phyloP scores from a whole-genome alignment of 2,329 filamentous ascomycete species.

The Coccinonectria pachysandricola region DNA sequence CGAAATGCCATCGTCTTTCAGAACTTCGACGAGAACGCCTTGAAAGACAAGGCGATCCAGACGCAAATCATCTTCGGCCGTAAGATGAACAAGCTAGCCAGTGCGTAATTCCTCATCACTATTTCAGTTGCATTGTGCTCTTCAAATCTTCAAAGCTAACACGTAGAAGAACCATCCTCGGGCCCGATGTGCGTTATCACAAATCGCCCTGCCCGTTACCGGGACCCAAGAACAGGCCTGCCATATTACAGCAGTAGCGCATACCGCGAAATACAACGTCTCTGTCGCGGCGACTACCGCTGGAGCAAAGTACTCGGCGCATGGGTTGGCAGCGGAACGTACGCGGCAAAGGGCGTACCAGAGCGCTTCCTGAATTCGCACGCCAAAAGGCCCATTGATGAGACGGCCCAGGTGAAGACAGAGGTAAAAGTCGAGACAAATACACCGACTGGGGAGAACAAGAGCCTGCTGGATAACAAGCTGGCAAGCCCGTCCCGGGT shows the following conservation, averaged over 20 bases:
- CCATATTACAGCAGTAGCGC: constrained; percentile 71
- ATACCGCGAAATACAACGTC: constrained; percentile 70
- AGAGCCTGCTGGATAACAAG: constrained; percentile 6
- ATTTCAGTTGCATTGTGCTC: background rate
- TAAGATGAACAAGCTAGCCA: constrained; percentile 47
- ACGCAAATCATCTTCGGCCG: constrained; percentile 49
- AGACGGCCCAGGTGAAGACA: constrained; percentile 14
- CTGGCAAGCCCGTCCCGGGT: too few relatives aligned
- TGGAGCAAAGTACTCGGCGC: constrained; percentile 77
- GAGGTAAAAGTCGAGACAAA: constrained; percentile 6
- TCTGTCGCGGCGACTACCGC: constrained; percentile 62
- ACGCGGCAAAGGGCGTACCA: constrained; percentile 67
- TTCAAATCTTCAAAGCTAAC: constrained; percentile 1
- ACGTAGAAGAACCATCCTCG: constrained; percentile 36
- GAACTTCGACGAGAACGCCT: constrained; percentile 46
- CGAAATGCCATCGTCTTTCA: constrained; percentile 49
- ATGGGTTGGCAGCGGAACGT: constrained; percentile 62
- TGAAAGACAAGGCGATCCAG: constrained; percentile 47
- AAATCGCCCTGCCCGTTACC: constrained; percentile 68
- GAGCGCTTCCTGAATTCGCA: constrained; percentile 53
- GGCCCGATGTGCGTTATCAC: constrained; percentile 68
- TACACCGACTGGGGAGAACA: constrained; percentile 9
- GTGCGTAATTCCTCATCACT: constrained; percentile 26
- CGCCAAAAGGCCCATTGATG: constrained; percentile 16
- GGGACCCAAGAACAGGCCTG: constrained; percentile 75